Base-by-base conservation (phyloP, 768 basidiomycete species). In the Pleurotus cornucopiae region DNA sequence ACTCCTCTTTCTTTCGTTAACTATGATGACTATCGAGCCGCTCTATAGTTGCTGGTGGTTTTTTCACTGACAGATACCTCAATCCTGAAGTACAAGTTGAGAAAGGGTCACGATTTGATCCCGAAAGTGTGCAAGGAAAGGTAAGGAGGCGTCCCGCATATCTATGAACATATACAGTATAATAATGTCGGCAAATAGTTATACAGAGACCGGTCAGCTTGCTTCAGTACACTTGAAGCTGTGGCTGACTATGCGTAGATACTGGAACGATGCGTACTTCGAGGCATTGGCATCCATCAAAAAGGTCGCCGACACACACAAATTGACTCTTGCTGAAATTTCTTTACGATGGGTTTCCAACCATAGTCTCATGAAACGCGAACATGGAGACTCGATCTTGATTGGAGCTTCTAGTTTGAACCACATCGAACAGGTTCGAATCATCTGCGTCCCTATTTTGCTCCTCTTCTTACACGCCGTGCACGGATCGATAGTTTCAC, bases 291-390 rank as follows among this genome's bases (percentile, higher is more conserved):
- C 26, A 26, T 26, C 26, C 4, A 26, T 26, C 5, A 26, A 26
- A 26, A 26, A 26, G 26, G 26, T 26, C 26, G 26, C 26, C 26
- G 26, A 26, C 26, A 9, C 26, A 7, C 26, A 30, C 57, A 59
- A 67, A 43, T 63, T 86, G 3, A 74, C 76, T 0, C 67, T 83
- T 55, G 71, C 76, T 2, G 82, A 85, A 66, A 73, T 83, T 2
- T 81, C 83, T 1, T 68, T 84, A 47, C 73, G 84, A n/a, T 86
- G 84, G 85, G 71, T 78, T 49, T 79, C 83, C 51, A 77, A 85
- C 56, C 84, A 86, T 58, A 80, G 78, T 4, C 56, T 70, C 2
- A 62, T 85, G 48, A 73, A 76, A 60, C 67, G 74, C 6, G 79
- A 81, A 58, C 61, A 71, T 23, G 76, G 79, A 6, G 79, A 82